Evolutionary conservation across 2,329 filamentous ascomycete species (phyloP), one percentile per base, ranked within the genome.

Genomic region (Fonsecaea monophora): DNA sequence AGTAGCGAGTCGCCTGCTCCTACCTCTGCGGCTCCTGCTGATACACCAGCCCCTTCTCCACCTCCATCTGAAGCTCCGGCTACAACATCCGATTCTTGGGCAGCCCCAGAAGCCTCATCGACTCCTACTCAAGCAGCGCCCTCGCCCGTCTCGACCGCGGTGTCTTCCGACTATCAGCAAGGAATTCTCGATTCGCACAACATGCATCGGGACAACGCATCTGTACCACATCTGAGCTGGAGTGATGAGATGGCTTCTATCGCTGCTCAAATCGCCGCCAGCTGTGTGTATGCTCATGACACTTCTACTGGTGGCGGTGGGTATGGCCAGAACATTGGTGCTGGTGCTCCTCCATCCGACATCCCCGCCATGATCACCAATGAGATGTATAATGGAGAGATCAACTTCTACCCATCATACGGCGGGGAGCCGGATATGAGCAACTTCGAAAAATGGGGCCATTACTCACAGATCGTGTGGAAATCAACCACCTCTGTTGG

Each of bases 241-340:
- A 85, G 89, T 73, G 75, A 81, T 8, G 80, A 81, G 53, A 86
- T 92, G 62, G 90, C 88, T 62, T 75, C 77, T 63, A 91, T 85
- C 68, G 93, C 93, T 50, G 71, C 81, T 57, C 80, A 81, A 64
- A 86, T 89, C 61, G 92, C 92, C 67, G 75, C 84, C 35, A 83
- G 77, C 38, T 96, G 93, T 78, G 82, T 85, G 50, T 94, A 94
- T 73, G 84, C 81, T 37, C 94, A 98, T 79, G 85, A 94, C 78
- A 87, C 87, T 89, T 92, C 86, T 82, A 88, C 83, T n/a, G 81
- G 85, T 69, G 83, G 82, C 59, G 87, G 87, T 63, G 83, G 85
- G 53, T 96, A 95, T 76, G 95, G 95, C 70, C 95, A 99, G 82
- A 99, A 98, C 85, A 89, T 98, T 66, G 94, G 92, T 75, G 89